Evolutionary conservation across 2,329 filamentous ascomycete species (phyloP).

Genomic region (Colletotrichum plurivorum): DNA sequence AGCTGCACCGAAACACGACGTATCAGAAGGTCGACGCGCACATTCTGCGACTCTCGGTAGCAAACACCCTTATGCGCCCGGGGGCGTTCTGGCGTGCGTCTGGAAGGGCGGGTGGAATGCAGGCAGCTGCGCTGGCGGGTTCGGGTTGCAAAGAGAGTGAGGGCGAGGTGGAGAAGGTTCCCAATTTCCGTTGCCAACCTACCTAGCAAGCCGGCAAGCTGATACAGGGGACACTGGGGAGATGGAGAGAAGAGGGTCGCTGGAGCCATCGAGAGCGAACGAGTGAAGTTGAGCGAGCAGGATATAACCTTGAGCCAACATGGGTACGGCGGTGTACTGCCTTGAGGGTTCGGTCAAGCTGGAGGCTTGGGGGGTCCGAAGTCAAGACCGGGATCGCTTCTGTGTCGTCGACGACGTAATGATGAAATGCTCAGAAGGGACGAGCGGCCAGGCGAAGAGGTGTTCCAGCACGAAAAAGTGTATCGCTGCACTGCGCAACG

Average conservation of each 20-base stretch:
- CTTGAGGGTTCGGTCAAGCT: no score
- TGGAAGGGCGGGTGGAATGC: slow-evolving; percentile 38
- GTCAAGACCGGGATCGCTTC: slow-evolving; percentile 18
- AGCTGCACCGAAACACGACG: slow-evolving; percentile 21
- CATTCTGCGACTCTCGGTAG: not conserved
- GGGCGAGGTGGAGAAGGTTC: slow-evolving; percentile 26
- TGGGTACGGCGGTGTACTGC: no score
- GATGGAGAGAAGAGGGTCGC: slow-evolving; percentile 19
- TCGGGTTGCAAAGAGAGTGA: slow-evolving; percentile 1
- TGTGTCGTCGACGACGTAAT: slow-evolving; percentile 18
- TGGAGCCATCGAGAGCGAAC: slow-evolving; percentile 22
- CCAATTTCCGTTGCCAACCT: not conserved
- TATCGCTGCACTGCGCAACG: slow-evolving; percentile 15
- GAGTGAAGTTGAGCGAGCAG: not conserved
- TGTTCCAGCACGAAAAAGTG: slow-evolving; percentile 26
- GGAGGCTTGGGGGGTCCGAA: slow-evolving; percentile 10
- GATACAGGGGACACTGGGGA: slow-evolving; percentile 15
- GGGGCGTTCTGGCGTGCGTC: slow-evolving; percentile 36
- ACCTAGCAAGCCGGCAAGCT: not conserved
- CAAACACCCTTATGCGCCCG: slow-evolving; percentile 26
- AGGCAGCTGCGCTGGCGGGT: slow-evolving; percentile 12
- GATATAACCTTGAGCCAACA: no score
- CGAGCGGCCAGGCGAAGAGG: slow-evolving; percentile 32
- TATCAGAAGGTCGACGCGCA: not conserved
- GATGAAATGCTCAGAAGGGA: slow-evolving; percentile 30